These are phyloP conservation scores for Grigorovia jiainica DNA, from an alignment of 805 yeast species.

Conservation along the genomic window DNA sequence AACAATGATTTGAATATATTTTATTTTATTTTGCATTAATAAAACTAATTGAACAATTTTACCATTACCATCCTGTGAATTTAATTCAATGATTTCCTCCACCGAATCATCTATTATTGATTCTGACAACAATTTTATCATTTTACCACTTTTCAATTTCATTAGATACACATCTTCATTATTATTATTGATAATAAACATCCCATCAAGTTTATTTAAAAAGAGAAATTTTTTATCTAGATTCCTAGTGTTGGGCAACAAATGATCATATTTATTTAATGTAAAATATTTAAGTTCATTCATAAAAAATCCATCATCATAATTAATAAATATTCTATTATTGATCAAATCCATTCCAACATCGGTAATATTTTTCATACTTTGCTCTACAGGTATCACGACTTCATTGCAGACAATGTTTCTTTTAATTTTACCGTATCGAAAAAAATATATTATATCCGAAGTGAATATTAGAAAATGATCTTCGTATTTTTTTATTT, in stretches of 20 bases:
- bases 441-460: not conserved
- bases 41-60: constrained; percentile 5
- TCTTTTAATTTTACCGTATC: not conserved
- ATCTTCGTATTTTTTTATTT: not conserved
- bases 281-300: constrained; percentile 15
- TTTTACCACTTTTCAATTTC: constrained; percentile 21
- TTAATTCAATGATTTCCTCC: constrained; percentile 8
- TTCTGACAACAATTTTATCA: constrained; percentile 7
- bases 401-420: not conserved
- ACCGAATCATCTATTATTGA: constrained; percentile 1
- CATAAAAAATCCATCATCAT: constrained; percentile 17
- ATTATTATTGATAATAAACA: constrained; percentile 17
- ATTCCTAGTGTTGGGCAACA: constrained; percentile 19
- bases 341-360: constrained; percentile 2
- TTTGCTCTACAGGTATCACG: constrained; percentile 1
- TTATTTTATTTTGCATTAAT: constrained; percentile 6
- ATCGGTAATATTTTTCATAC: constrained; percentile 11
- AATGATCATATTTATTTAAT: constrained; percentile 13
- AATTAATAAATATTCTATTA: constrained; percentile 11
- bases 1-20: constrained; percentile 12
- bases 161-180: constrained; percentile 20
- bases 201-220: constrained; percentile 17
- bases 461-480: not conserved
- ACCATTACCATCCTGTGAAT: not conserved
- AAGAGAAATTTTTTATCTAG: constrained; percentile 15